A percentile compares a stretch with the other conserved stretches of the same genome.
Conservation (phyloP, 345 rosid genomes). For the Heritiera fomes region DNA sequence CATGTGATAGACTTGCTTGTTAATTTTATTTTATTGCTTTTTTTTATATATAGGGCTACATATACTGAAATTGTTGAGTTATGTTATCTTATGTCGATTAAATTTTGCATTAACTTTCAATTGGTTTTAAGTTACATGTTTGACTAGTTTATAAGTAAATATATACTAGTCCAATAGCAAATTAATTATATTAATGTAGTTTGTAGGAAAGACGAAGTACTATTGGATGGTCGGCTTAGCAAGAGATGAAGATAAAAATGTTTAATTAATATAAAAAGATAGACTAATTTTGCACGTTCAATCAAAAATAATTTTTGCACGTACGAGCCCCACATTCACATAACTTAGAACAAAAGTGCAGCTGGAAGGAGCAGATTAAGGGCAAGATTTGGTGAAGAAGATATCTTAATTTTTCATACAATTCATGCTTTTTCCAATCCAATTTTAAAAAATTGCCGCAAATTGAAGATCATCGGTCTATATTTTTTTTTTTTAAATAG, state of each 20-base stretch:
- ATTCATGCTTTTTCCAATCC: background rate
- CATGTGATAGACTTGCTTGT: no score
- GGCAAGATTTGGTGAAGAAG: background rate
- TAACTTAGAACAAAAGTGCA: background rate
- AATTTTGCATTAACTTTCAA: no score
- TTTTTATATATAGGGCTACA: no score
- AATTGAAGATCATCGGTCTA: slow-evolving; percentile 4
- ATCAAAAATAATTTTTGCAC: no score
- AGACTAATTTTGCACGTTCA: background rate
- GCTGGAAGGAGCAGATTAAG: background rate
- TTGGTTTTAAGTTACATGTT: no score
- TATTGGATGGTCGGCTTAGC: background rate
- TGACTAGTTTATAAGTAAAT: no score
- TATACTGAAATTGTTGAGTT: no score
- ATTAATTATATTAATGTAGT: background rate
- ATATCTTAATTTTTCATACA: background rate
- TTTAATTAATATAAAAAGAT: background rate
- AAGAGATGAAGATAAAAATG: background rate
- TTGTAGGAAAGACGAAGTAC: no score
- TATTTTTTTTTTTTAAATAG: background rate
- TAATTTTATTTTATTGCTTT: no score
- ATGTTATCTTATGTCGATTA: no score
- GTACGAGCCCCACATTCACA: no score
- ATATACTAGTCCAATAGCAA: no score
- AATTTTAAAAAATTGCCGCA: background rate